Evolutionary conservation across 371 early-diverging fungal species (phyloP).

Genomic region (Amoeboaphelidium protococcarum): DNA sequence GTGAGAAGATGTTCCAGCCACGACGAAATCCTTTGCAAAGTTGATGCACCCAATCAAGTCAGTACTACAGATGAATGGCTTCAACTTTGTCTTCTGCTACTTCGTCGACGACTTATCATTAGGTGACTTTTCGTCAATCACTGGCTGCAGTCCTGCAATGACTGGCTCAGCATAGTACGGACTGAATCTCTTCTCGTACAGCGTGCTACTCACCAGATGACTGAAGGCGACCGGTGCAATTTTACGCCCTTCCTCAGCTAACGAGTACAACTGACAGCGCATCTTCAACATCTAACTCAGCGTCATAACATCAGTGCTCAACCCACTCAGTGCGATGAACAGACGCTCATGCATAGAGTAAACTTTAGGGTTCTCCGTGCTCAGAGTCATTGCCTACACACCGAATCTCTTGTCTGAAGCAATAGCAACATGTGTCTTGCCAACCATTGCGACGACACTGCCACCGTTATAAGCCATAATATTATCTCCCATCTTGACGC

Average conservation of each 20-base stretch:
- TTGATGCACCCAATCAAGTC: constrained; percentile 94
- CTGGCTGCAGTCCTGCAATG: constrained; percentile 86
- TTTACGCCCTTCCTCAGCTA: constrained; percentile 85
- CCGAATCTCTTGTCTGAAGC: constrained; percentile 73
- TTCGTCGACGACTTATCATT: too few relatives aligned
- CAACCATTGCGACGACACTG: constrained; percentile 92
- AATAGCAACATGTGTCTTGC: constrained; percentile 94
- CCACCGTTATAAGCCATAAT: constrained; percentile 13
- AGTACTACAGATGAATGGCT: constrained; percentile 81
- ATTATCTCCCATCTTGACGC: too few relatives aligned
- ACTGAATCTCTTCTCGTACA: constrained; percentile 89
- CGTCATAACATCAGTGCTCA: constrained; percentile 93
- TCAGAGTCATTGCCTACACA: constrained; percentile 72
- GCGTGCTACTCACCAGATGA: constrained; percentile 81
- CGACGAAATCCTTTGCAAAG: constrained; percentile 86
- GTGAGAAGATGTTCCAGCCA: constrained; percentile 70
- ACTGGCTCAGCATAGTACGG: constrained; percentile 90
- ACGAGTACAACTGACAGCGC: constrained; percentile 87
- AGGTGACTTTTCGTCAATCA: too few relatives aligned
- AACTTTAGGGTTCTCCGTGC: constrained; percentile 78
- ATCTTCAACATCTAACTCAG: constrained; percentile 74
- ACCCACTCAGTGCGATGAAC: constrained; percentile 78
- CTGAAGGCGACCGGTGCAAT: constrained; percentile 87
- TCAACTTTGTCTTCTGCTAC: too few relatives aligned
- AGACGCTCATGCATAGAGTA: constrained; percentile 60